phyloP scores from a whole-genome alignment of 1,284 basidiomycete species.

The Pyrrhoderma lamaoense region DNA sequence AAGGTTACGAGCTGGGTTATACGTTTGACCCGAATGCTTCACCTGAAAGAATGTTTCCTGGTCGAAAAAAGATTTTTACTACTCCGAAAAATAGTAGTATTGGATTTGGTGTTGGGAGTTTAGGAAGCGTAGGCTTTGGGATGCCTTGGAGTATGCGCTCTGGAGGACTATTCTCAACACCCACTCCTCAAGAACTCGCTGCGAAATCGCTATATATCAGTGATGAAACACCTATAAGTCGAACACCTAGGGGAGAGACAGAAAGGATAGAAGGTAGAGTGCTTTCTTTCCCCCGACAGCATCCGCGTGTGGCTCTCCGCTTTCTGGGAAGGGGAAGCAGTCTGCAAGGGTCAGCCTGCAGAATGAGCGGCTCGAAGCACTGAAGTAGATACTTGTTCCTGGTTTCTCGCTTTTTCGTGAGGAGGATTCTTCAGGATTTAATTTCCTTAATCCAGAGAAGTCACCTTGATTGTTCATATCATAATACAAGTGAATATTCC shows the following conservation, averaged over 20 bases:
- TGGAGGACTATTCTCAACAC: neutral
- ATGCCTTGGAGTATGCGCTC: constrained; percentile 7
- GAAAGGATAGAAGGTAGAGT: neutral
- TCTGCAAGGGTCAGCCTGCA: no score
- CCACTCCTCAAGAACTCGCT: neutral
- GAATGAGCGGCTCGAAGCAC: no score
- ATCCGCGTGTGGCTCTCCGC: neutral
- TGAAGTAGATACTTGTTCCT: no score
- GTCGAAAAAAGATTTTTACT: neutral
- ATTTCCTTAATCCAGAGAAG: no score
- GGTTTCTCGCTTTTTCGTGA: no score
- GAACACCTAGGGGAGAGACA: neutral
- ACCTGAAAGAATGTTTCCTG: constrained; percentile 4
- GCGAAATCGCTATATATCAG: constrained; percentile 7
- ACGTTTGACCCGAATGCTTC: constrained; percentile 8
- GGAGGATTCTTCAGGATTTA: no score
- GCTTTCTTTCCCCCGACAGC: neutral
- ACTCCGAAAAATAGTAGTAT: constrained; percentile 13
- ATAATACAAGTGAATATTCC: no score
- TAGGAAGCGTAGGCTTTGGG: neutral
- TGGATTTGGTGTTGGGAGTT: neutral
- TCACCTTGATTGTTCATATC: no score
- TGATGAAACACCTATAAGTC: constrained; percentile 18
- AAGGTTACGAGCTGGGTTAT: neutral
- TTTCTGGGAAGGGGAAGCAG: no score